Conservation (phyloP, 768 basidiomycete genomes). For the Rhizopogon vinicolor region DNA sequence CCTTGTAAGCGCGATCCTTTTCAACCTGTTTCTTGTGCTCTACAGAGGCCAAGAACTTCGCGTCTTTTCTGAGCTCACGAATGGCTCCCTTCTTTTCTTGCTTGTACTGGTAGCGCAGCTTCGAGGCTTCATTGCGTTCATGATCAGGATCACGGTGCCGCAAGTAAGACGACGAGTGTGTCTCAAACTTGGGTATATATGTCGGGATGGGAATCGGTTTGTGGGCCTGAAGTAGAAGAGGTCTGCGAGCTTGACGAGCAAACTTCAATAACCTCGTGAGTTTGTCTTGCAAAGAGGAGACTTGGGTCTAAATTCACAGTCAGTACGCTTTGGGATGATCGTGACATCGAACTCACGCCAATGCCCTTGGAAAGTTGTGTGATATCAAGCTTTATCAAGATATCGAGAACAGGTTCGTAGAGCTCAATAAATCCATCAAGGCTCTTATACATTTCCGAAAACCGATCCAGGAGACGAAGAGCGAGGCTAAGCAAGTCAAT, state of each 20-base stretch:
- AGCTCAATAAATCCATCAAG: conserved; percentile 84
- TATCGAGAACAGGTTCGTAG: conserved; percentile 58
- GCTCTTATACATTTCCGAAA: conserved; percentile 72
- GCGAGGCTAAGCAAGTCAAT: conserved; percentile 62
- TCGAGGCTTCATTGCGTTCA: conserved; percentile 82
- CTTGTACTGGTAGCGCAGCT: conserved; percentile 85
- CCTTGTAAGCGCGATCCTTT: conserved; percentile 79
- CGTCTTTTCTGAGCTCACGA: conserved; percentile 92
- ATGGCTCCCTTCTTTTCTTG: conserved; percentile 97
- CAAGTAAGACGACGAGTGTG: conserved; percentile 65
- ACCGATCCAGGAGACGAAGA: conserved; percentile 60
- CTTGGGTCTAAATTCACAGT: conserved; percentile 31
- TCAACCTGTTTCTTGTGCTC: conserved; percentile 79
- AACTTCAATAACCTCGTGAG: conserved; percentile 68
- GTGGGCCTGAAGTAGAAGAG: conserved; percentile 85
- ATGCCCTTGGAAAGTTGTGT: conserved; percentile 44
- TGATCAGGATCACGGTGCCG: conserved; percentile 87
- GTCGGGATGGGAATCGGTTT: conserved; percentile 95
- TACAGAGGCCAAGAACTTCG: conserved; percentile 86
- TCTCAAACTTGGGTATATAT: conserved; percentile 92
- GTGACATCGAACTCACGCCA: conserved; percentile 39
- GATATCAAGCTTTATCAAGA: conserved; percentile 52
- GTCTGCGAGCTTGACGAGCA: conserved; percentile 63
- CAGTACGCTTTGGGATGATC: not conserved
- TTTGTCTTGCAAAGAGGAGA: conserved; percentile 42